Evolutionary conservation across 2,329 filamentous ascomycete genomes (phyloP), one percentile per base, ranked within the genome.

Genomic region (Calonectria montana): DNA sequence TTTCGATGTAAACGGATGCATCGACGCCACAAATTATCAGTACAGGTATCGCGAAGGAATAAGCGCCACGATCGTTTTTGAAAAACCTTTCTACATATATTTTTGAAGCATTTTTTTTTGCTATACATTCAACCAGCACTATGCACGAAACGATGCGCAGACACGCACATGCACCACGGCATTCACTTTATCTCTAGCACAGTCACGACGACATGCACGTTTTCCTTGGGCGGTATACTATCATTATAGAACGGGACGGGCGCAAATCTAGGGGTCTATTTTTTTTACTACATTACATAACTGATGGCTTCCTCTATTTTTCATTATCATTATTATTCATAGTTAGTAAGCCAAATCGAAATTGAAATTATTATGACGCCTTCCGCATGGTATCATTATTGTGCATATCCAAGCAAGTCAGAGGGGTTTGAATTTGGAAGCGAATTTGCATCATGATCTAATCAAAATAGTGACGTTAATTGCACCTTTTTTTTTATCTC

Each of bases 1-100:
- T 86, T 39, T 88, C 86, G 31, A 82, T 88, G 83, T 88, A 81
- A 16, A 39, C 21, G 18, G 23, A 31, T 25, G 83, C 65, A 69
- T 57, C 59, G 57, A 71, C 65, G 69, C 68, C 67, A 61, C 61
- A 43, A 3, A 66, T 21, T 65, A 62, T 39, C 35, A 13, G 15
- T 16, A n/a, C 39, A 37, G 31, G 27, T 16, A 18, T 29, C 31
- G 7, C 16, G n/a, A 45, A 16, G 18, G 21, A 59, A 39, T 25
- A n/a, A 59, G 31, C 53, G 53, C 53, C 35, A 59, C 53, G 53
- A 39, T 59, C 53, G 35, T 57, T 59, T 57, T 57, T 57, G 23
- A 21, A 57, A 59, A 59, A 39, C 53, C n/a, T 39, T 37, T 59
- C 53, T 6, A 35, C 29, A 59, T 9, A 59, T 59, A 23, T 59